These are phyloP conservation scores for Pseudopithomyces chartarum DNA, from an alignment of 2,329 filamentous ascomycete genomes.

Conservation along the genomic window DNA sequence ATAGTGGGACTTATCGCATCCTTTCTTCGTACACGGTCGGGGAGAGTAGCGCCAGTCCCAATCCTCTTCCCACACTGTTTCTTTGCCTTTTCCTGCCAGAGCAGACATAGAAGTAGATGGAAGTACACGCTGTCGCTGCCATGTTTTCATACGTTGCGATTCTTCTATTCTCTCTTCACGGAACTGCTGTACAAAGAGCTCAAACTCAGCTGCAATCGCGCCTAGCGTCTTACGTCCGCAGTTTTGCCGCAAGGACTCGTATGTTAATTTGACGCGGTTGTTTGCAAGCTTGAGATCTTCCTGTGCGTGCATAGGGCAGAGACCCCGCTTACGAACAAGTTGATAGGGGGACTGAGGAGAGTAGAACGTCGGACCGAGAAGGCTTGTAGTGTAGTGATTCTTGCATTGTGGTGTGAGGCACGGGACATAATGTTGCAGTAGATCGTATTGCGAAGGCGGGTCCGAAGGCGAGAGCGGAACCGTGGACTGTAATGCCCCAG, in stretches of 20 bases:
- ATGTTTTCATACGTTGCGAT: slow-evolving; percentile 14
- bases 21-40: slow-evolving; percentile 29
- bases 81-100: neutral
- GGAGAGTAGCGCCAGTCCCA: slow-evolving; percentile 36
- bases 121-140: slow-evolving; percentile 21
- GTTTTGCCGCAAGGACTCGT: slow-evolving; percentile 37
- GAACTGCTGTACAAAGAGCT: slow-evolving; percentile 23
- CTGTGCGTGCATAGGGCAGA: slow-evolving; percentile 34
- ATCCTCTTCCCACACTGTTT: slow-evolving; percentile 4
- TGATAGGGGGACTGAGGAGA: slow-evolving; percentile 32
- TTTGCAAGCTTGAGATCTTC: slow-evolving; percentile 34
- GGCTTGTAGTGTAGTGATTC: slow-evolving; percentile 28
- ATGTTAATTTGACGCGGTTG: slow-evolving; percentile 27
- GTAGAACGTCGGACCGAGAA: slow-evolving; percentile 35
- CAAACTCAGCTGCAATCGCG: slow-evolving; percentile 33
- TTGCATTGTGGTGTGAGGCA: slow-evolving; percentile 31
- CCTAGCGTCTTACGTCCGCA: slow-evolving; percentile 39
- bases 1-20: slow-evolving; percentile 24
- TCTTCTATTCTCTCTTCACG: slow-evolving; percentile 18
- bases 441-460: slow-evolving; percentile 31
- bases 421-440: slow-evolving; percentile 37
- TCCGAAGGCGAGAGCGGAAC: slow-evolving; percentile 4
- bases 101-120: slow-evolving; percentile 3
- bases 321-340: slow-evolving; percentile 29
- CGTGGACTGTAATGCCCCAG: slow-evolving; percentile 16